Conservation (phyloP, 495 filamentous ascomycete species). For the Trichodelitschia bisporula region DNA sequence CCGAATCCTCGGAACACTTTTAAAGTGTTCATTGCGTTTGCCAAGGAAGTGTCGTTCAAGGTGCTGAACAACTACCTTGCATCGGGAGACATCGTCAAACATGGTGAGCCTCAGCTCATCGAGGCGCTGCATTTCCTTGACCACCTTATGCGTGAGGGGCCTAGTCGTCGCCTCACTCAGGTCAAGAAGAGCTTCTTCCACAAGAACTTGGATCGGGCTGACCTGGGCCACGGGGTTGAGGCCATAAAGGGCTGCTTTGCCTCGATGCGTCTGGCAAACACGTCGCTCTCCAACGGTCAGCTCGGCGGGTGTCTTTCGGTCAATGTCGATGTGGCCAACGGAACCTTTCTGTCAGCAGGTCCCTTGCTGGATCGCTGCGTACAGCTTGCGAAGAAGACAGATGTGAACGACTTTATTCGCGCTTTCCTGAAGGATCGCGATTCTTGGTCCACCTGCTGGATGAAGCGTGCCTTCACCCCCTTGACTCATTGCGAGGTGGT, state of each 20-base stretch:
- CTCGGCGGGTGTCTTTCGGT: slow-evolving; percentile 20
- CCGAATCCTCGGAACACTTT: slow-evolving; percentile 20
- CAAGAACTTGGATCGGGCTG: slow-evolving; percentile 14
- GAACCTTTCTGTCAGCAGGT: slow-evolving; percentile 37
- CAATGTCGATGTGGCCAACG: slow-evolving; percentile 64
- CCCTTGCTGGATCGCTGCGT: background rate
- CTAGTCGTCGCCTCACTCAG: slow-evolving; percentile 32
- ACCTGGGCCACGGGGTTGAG: slow-evolving; percentile 34
- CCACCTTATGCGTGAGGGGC: slow-evolving; percentile 57
- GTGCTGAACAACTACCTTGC: slow-evolving; percentile 40
- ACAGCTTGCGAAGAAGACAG: no score
- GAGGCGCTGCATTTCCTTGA: slow-evolving; percentile 80
- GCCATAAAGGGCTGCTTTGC: slow-evolving; percentile 71
- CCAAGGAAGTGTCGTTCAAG: slow-evolving; percentile 34
- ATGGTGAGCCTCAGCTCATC: no score
- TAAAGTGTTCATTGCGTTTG: slow-evolving; percentile 29
- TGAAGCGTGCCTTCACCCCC: slow-evolving; percentile 21
- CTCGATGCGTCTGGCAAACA: slow-evolving; percentile 37
- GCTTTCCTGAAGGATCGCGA: background rate
- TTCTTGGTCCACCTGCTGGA: background rate
- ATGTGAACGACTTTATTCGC: no score
- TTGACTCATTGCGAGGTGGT: no score
- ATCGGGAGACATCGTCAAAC: slow-evolving; percentile 33
- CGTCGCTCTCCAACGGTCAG: slow-evolving; percentile 13
- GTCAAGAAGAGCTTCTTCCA: slow-evolving; percentile 62